A percentile compares a stretch with the other conserved stretches of the same genome.
Conservation (phyloP, 2,329 filamentous ascomycete species). For the Fusarium piperis region DNA sequence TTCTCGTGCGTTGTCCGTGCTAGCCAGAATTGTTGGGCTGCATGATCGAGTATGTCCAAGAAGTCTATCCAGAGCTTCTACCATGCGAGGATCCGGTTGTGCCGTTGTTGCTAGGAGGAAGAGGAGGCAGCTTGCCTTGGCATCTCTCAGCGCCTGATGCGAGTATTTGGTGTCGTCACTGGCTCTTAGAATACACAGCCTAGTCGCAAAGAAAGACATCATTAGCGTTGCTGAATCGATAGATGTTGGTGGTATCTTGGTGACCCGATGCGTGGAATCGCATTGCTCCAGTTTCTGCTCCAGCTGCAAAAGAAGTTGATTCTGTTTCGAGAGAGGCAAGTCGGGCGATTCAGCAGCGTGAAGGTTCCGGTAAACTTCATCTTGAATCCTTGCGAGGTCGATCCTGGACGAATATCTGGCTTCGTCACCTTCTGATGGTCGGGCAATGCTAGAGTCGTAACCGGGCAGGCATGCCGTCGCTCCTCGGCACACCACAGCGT, state of each 20-base stretch:
- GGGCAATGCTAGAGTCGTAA: slow-evolving; percentile 22
- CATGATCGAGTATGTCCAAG: slow-evolving; percentile 8
- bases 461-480: slow-evolving; percentile 31
- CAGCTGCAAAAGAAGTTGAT: slow-evolving; percentile 17
- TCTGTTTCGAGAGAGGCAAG: background rate
- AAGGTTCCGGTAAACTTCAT: slow-evolving; percentile 35
- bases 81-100: slow-evolving; percentile 21
- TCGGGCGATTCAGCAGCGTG: slow-evolving; percentile 22
- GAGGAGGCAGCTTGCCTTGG: slow-evolving; percentile 38
- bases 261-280: slow-evolving; percentile 23
- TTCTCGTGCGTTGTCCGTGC: background rate
- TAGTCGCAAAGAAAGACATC: slow-evolving; percentile 37
- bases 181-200: slow-evolving; percentile 26
- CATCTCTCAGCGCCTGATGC: slow-evolving; percentile 20
- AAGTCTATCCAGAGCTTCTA: slow-evolving; percentile 23
- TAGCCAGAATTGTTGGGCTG: background rate
- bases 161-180: slow-evolving; percentile 5
- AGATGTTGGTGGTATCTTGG: slow-evolving; percentile 17
- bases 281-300: slow-evolving; percentile 38
- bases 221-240: slow-evolving; percentile 18
- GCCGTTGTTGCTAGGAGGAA: slow-evolving; percentile 34
- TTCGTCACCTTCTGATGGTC: slow-evolving; percentile 6
- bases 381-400: slow-evolving; percentile 37
- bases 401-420: slow-evolving; percentile 21
- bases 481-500: slow-evolving; percentile 35